Conservation (phyloP, 2,329 filamentous ascomycete genomes). For the Hypoxylon sp. region DNA sequence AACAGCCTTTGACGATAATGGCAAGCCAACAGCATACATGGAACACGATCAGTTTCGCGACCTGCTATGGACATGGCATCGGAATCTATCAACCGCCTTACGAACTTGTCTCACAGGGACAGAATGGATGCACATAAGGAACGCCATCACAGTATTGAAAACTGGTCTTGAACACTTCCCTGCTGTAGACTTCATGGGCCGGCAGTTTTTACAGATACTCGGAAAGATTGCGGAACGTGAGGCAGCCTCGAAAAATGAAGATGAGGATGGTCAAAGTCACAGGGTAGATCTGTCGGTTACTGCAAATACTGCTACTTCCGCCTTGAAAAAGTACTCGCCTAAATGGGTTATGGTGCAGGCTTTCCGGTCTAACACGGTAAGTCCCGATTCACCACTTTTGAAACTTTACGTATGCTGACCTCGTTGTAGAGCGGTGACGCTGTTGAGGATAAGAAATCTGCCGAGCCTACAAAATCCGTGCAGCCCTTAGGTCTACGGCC, state of each 20-base stretch:
- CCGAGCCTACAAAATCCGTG: constrained; percentile 50
- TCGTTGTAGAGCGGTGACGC: constrained; percentile 57
- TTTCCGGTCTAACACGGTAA: constrained; percentile 75
- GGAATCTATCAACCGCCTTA: constrained; percentile 81
- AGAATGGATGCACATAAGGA: constrained; percentile 98
- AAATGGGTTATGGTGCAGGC: constrained; percentile 81
- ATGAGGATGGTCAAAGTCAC: constrained; percentile 66
- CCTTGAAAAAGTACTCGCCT: constrained; percentile 74
- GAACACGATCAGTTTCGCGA: constrained; percentile 89
- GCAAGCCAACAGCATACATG: constrained; percentile 77
- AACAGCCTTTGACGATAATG: constrained; percentile 76
- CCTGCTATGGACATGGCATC: constrained; percentile 91
- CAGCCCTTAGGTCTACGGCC: constrained; percentile 64
- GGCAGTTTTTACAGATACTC: constrained; percentile 72
- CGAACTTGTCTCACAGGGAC: constrained; percentile 83
- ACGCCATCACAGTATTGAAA: constrained; percentile 91
- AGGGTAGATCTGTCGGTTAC: constrained; percentile 81
- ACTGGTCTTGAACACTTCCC: constrained; percentile 86
- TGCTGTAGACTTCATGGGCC: constrained; percentile 88
- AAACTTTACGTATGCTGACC: constrained; percentile 50
- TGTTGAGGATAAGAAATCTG: constrained; percentile 55
- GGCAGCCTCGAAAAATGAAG: constrained; percentile 60
- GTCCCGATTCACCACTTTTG: constrained; percentile 42
- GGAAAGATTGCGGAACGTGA: constrained; percentile 75
- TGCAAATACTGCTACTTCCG: constrained; percentile 77